Conservation (phyloP, 306 rosid genomes). For the Quercus dentata region DNA sequence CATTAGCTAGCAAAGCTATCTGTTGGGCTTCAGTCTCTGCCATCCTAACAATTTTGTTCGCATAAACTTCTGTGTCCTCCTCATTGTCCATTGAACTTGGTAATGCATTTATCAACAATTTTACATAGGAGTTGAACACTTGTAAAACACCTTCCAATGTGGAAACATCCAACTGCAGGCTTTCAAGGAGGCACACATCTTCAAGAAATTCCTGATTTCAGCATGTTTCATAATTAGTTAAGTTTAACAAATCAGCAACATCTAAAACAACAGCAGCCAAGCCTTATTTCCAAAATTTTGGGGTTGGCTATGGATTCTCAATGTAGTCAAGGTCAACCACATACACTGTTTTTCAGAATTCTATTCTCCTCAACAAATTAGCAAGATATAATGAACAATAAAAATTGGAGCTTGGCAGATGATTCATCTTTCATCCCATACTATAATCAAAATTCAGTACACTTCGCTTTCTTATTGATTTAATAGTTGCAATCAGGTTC, state of each 20-base stretch:
- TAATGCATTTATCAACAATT: conserved; percentile 62
- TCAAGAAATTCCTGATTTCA: conserved; percentile 71
- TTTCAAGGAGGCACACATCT: conserved; percentile 70
- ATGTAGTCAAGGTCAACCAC: no score
- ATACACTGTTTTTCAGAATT: no score
- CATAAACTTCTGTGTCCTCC: conserved; percentile 52
- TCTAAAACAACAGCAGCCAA: no score
- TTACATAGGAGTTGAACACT: conserved; percentile 61
- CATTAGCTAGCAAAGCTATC: conserved; percentile 71
- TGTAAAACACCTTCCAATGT: conserved; percentile 72
- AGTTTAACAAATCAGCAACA: background rate
- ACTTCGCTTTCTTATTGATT: background rate
- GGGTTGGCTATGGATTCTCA: no score
- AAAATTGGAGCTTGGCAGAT: background rate
- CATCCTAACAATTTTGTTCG: conserved; percentile 59
- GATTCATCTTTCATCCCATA: background rate
- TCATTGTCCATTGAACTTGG: conserved; percentile 76
- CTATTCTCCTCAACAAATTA: background rate
- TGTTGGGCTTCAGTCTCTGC: conserved; percentile 90
- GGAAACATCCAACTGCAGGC: conserved; percentile 60
- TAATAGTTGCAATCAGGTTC: background rate
- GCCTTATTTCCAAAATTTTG: no score
- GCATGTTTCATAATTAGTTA: background rate
- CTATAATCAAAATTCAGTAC: background rate
- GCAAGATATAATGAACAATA: background rate